Evolutionary conservation across 108 stramenopile genomes (phyloP).

Genomic region (Nannochloropsis gaditana): DNA sequence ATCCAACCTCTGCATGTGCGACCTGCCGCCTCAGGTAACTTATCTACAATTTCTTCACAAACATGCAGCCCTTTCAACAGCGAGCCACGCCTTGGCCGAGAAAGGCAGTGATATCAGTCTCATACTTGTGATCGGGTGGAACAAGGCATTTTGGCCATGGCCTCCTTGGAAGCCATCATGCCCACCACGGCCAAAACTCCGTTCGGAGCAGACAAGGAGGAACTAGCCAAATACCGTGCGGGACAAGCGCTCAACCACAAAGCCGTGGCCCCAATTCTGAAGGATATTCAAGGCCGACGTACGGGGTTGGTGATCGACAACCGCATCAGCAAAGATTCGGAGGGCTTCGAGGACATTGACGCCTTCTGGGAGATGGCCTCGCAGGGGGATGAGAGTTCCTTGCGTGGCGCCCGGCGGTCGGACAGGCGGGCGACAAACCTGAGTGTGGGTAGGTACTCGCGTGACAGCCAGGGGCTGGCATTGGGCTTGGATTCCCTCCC

Average conservation of each 20-base stretch:
- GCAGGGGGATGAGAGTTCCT: constrained; percentile 3
- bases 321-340: constrained; percentile 33
- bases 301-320: constrained; percentile 41
- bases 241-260: not conserved
- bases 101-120: too few species aligned
- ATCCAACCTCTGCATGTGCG: too few species aligned
- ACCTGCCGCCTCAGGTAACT: too few species aligned
- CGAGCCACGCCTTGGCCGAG: too few species aligned
- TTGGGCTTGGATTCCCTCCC: not conserved
- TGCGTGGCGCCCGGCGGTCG: not conserved
- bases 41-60: too few species aligned
- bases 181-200: not conserved
- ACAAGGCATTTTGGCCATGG: not conserved
- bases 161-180: constrained; percentile 5
- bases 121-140: too few species aligned
- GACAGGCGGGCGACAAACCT: not conserved
- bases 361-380: constrained; percentile 37
- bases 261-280: not conserved
- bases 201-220: not conserved
- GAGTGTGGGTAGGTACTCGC: constrained; percentile 15
- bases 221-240: not conserved
- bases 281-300: constrained; percentile 27
- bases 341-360: constrained; percentile 41
- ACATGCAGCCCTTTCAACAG: too few species aligned
- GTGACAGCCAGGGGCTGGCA: not conserved